Evolutionary conservation across 2,329 filamentous ascomycete genomes (phyloP).

Genomic region (Epichloe gansuensis): DNA sequence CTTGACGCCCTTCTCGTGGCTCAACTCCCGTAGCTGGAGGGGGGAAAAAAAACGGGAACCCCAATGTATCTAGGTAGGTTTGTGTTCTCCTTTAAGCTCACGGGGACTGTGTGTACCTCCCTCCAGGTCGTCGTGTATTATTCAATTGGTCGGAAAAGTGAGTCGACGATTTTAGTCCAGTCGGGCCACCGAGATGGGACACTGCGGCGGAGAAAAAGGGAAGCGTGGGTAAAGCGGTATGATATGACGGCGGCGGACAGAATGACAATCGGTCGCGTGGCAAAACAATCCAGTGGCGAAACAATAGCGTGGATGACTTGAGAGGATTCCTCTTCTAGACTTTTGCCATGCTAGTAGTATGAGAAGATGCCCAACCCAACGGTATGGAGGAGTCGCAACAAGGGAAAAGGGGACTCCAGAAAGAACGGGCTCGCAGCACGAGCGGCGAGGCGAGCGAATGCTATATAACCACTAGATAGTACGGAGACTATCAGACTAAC

Average conservation of each 20-base stretch:
- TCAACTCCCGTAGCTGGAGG: neutral
- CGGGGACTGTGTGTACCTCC: neutral
- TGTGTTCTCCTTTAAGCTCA: neutral
- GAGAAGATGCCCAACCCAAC: neutral
- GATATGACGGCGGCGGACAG: neutral
- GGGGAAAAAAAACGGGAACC: neutral
- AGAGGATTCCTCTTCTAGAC: neutral
- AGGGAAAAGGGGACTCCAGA: neutral
- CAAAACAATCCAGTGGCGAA: neutral
- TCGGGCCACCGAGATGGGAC: neutral
- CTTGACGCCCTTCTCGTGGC: slow-evolving; percentile 1
- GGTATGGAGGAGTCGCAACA: neutral
- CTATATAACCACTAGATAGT: neutral
- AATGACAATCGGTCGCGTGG: neutral
- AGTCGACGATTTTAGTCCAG: neutral
- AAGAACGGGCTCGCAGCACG: neutral
- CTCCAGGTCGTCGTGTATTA: neutral
- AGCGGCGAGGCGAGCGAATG: neutral
- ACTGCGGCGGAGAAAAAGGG: neutral
- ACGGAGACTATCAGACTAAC: neutral
- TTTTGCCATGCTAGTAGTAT: neutral
- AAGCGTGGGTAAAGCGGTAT: neutral
- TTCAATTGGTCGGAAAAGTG: neutral
- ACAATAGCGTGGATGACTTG: neutral
- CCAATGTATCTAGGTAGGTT: neutral